These are phyloP conservation scores for Plasmodium chabaudi DNA, from an alignment of 169 alveolate species.

Conservation along the genomic window DNA sequence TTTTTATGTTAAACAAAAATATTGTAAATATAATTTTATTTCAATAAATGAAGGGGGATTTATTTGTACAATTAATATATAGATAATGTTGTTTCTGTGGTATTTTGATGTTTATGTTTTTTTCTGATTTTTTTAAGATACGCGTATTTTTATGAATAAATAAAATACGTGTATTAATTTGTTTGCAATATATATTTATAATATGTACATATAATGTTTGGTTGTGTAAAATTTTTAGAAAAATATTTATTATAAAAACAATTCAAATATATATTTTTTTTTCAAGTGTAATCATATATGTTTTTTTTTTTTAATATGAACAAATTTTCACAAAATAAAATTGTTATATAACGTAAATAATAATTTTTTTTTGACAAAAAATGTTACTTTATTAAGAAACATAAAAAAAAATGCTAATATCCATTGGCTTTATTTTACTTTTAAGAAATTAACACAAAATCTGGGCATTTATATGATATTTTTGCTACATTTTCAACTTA, in stretches of 20 bases:
- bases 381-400: not conserved
- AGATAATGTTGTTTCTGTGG: constrained; percentile 7
- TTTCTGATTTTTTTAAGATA: not conserved
- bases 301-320: no score
- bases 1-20: constrained; percentile 70
- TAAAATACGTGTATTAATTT: not conserved
- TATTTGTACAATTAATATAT: constrained; percentile 74
- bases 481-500: constrained; percentile 18
- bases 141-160: not conserved
- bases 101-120: constrained; percentile 1
- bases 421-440: not conserved
- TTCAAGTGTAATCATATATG: no score
- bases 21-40: constrained; percentile 71
- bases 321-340: no score
- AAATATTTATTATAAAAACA: no score
- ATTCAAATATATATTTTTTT: no score
- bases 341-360: no score
- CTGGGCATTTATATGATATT: not conserved
- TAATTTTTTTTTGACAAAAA: no score
- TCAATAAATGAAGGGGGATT: constrained; percentile 74
- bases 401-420: not conserved
- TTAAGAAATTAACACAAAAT: not conserved
- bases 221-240: no score
- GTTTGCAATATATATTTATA: not conserved
- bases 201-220: not conserved